Conservation (phyloP, 2,329 filamentous ascomycete species). For the Botrytis squamosa region DNA sequence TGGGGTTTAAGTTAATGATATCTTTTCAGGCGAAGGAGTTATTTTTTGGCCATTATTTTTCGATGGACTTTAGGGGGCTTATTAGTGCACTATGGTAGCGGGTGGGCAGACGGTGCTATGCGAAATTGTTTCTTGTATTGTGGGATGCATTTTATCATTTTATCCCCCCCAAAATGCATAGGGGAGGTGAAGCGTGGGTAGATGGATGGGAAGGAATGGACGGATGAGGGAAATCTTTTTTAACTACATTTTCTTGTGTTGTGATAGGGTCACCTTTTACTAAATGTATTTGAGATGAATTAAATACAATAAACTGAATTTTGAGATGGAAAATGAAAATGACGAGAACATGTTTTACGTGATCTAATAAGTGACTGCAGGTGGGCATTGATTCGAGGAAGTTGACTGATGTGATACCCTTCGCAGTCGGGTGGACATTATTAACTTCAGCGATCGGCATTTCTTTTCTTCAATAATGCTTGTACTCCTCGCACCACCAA, state of each 20-base stretch:
- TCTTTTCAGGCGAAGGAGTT: slow-evolving; percentile 14
- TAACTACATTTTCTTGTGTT: slow-evolving; percentile 10
- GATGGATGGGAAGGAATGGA: slow-evolving; percentile 3
- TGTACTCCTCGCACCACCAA: neutral
- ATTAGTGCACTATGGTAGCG: slow-evolving; percentile 3
- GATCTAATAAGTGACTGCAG: neutral
- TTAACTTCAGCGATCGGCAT: neutral
- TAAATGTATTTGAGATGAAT: slow-evolving; percentile 12
- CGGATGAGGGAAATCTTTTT: slow-evolving; percentile 1
- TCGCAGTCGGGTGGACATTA: neutral
- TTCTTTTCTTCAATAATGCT: neutral
- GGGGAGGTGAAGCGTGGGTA: neutral
- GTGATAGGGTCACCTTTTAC: neutral
- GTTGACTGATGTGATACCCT: neutral
- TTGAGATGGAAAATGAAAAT: neutral
- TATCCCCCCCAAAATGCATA: neutral
- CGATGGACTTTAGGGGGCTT: neutral
- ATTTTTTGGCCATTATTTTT: slow-evolving; percentile 8
- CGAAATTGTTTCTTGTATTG: slow-evolving; percentile 13
- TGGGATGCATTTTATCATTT: slow-evolving; percentile 5
- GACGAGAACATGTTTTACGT: neutral
- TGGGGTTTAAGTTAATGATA: slow-evolving; percentile 12
- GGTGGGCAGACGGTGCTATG: neutral
- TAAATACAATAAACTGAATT: slow-evolving; percentile 5
- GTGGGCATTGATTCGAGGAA: neutral